Base-by-base conservation (phyloP, 192 early-diverging fungal species). In the Backusella parvicylindrica region DNA sequence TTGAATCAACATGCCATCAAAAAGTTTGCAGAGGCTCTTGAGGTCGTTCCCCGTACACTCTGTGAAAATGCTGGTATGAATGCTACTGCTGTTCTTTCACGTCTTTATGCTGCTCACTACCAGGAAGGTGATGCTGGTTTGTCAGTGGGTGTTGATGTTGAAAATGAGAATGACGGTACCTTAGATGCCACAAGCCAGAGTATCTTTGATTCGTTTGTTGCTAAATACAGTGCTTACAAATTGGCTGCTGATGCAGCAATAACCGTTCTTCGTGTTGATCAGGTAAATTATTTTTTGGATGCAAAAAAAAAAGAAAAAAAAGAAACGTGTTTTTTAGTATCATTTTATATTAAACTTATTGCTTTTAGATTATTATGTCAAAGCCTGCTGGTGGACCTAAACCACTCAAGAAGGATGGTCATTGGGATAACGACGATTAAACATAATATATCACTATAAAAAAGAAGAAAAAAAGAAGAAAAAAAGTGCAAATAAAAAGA, bases 1-100 rank as follows among this genome's bases (percentile, higher is more conserved):
- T 84, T 99, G 63, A 95, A 95, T 82, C 97, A 99, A 83, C 95
- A 99, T 80, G 92, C 95, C 23, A 95, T 99, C 79, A 94, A 96
- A 81, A 95, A 96, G 80, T 99, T 93, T 87, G 96, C 93, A 16
- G 94, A 97, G 81, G 91, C 96, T 16, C 87, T 99, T 49, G 96
- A 99, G 81, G 94, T 98, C 9, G 91, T 98, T 82, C 95, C 97
- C 35, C 88, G 95, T 75, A 99, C 97, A 15, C 84, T 99, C 75
- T 92, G 92, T 64, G 96, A 99, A 79, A 97, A 97, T 80, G 96
- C 92, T 30, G 97, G 97, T 72, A 85, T 99, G 82, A 95, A 98
- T 80, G 91, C 94, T 77, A 97, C 96, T 0, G 95, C 96, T 77
- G 85, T 95, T 56, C 89, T 99, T 40, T 95, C 96, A 7, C 92